phyloP scores from a whole-genome alignment of 208 protist species.

The Herpetomonas tarakana region DNA sequence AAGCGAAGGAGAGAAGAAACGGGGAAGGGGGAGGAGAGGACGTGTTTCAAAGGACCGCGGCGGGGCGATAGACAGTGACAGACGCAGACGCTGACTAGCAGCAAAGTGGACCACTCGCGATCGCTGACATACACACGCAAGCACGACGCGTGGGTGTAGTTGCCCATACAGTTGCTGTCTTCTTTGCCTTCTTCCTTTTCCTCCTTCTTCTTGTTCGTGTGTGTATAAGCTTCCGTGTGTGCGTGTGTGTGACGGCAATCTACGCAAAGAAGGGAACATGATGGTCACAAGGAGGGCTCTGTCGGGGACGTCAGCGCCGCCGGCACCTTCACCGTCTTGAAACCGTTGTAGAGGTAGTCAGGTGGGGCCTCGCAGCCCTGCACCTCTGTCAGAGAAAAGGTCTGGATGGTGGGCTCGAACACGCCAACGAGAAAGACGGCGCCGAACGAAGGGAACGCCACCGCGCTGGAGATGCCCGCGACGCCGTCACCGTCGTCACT shows the following conservation, averaged over 20 bases:
- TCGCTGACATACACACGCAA: too few species aligned
- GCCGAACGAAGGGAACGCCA: slow-evolving; percentile 47
- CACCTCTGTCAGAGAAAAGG: slow-evolving; percentile 61
- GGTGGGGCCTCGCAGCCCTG: slow-evolving; percentile 60
- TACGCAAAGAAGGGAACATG: slow-evolving; percentile 2
- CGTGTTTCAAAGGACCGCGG: too few species aligned
- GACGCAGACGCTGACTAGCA: background rate
- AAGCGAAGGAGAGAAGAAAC: too few species aligned
- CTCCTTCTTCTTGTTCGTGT: too few species aligned
- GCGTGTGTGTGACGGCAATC: too few species aligned
- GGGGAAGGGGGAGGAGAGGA: too few species aligned
- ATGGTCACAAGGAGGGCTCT: background rate
- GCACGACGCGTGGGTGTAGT: too few species aligned
- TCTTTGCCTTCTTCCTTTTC: too few species aligned
- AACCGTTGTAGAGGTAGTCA: slow-evolving; percentile 74
- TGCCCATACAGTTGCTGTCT: too few species aligned
- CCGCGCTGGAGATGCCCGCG: slow-evolving; percentile 51
- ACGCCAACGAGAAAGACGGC: slow-evolving; percentile 72
- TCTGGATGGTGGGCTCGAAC: slow-evolving; percentile 65
- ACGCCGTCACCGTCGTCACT: slow-evolving; percentile 16
- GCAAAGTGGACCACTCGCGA: background rate
- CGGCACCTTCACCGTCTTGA: slow-evolving; percentile 60
- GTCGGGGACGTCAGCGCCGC: background rate
- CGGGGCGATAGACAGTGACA: too few species aligned
- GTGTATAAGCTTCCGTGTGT: too few species aligned